These are phyloP conservation scores for Haplosporangium sp. DNA, from an alignment of 371 early-diverging fungal species.

Conservation along the genomic window DNA sequence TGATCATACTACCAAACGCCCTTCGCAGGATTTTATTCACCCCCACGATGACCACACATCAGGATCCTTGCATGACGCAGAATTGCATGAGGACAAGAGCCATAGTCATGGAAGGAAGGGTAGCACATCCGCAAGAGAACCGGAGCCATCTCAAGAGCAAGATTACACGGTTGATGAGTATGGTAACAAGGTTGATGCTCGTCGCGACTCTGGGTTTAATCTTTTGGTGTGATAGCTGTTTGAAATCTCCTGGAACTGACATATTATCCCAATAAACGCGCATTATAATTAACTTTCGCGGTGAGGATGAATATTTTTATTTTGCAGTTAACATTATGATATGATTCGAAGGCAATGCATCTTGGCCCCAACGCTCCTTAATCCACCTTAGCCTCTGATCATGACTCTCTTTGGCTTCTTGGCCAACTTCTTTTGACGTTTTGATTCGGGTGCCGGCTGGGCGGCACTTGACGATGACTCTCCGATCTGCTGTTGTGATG, in stretches of 20 bases:
- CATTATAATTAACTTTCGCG: too few relatives aligned
- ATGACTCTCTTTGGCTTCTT: conserved; percentile 55
- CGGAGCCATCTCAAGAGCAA: background rate
- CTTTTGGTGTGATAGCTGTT: conserved; percentile 7
- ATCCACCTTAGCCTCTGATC: conserved; percentile 40
- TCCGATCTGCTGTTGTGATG: conserved; percentile 22
- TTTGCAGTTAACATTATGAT: too few relatives aligned
- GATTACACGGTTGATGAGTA: conserved; percentile 8
- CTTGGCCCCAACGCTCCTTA: too few relatives aligned
- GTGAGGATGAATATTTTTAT: too few relatives aligned
- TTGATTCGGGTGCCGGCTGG: conserved; percentile 40
- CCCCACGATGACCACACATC: background rate
- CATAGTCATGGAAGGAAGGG: background rate
- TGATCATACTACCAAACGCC: background rate
- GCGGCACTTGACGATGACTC: conserved; percentile 14
- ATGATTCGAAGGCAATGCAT: too few relatives aligned
- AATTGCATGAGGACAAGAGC: background rate
- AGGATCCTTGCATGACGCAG: background rate
- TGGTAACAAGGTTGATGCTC: conserved; percentile 18
- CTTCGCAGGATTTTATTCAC: background rate
- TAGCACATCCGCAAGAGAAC: background rate
- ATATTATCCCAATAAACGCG: background rate
- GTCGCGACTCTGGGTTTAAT: conserved; percentile 35
- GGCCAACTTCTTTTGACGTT: conserved; percentile 52
- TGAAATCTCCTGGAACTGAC: conserved; percentile 8